A percentile compares a stretch with the other conserved stretches of the same genome.
Conservation (phyloP, 225 moss, liverwort and hornwort species). For the Asterella californica region DNA sequence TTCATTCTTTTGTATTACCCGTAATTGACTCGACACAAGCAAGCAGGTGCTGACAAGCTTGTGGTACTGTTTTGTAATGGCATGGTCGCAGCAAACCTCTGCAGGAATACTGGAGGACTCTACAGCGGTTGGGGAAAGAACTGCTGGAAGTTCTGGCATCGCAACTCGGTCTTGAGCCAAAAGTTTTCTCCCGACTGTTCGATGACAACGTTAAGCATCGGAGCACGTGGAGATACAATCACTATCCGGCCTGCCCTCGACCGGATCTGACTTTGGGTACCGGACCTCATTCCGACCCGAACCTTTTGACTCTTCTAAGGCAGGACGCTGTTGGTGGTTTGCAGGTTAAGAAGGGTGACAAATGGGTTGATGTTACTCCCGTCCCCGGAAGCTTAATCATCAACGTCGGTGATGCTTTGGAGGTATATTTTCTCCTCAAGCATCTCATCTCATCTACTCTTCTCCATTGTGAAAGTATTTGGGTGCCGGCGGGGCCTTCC, state of each 20-base stretch:
- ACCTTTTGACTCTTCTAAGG: conserved; percentile 30
- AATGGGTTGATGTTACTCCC: conserved; percentile 25
- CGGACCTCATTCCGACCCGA: conserved; percentile 24
- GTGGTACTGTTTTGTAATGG: background rate
- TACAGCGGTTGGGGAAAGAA: conserved; percentile 8
- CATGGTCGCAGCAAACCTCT: conserved; percentile 23
- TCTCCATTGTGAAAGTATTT: too few species aligned
- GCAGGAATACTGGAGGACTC: conserved; percentile 10
- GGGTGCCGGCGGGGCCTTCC: too few species aligned
- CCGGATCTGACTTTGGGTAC: conserved; percentile 27
- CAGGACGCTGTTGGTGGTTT: conserved; percentile 41
- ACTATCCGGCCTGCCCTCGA: conserved; percentile 32
- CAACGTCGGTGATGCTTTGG: conserved; percentile 31
- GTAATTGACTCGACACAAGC: too few species aligned
- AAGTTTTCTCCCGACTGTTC: conserved; percentile 16
- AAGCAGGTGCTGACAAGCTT: conserved; percentile 1
- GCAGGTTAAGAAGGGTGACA: conserved; percentile 28
- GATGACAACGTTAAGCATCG: background rate
- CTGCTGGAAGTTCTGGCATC: conserved; percentile 30
- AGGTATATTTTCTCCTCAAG: conserved; percentile 6
- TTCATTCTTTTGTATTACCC: too few species aligned
- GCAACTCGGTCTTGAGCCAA: conserved; percentile 20
- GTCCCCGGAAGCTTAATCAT: conserved; percentile 31
- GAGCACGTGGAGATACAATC: conserved; percentile 25
- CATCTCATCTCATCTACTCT: background rate